phyloP scores from a whole-genome alignment of 257 asterid genomes.

The Datura wrightii region DNA sequence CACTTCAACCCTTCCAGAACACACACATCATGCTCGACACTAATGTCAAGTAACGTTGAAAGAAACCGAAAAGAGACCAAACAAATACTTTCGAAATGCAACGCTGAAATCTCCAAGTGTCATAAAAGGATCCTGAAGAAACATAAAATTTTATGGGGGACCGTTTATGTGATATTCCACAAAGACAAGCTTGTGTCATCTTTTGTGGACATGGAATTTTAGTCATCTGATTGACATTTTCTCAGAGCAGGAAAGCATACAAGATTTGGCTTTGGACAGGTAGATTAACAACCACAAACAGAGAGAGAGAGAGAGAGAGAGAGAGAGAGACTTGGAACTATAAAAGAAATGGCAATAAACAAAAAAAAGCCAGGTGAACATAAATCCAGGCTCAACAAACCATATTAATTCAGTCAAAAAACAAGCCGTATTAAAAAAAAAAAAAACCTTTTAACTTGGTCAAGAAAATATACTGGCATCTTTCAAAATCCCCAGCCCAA shows the following conservation, averaged over 20 bases:
- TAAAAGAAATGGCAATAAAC: background rate
- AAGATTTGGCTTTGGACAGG: background rate
- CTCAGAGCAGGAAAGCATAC: background rate
- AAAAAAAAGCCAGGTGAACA: background rate
- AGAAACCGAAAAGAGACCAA: background rate
- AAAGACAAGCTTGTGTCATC: background rate
- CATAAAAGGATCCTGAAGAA: background rate
- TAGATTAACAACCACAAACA: background rate
- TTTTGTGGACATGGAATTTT: background rate
- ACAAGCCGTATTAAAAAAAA: background rate
- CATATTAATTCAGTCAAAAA: background rate
- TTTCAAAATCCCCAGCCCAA: background rate
- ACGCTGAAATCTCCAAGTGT: background rate
- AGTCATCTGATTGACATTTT: background rate
- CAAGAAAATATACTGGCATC: background rate
- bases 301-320: background rate
- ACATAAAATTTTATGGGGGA: background rate
- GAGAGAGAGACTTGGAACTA: background rate
- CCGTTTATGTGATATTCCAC: conserved; percentile 23
- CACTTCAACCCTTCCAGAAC: background rate
- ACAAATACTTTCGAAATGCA: background rate
- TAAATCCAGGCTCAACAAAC: conserved; percentile 15
- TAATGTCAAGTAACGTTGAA: background rate
- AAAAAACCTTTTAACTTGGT: background rate
- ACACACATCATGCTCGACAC: background rate